Base-by-base conservation (phyloP, 352 stramenopile species). In the Phytophthora kernoviae region DNA sequence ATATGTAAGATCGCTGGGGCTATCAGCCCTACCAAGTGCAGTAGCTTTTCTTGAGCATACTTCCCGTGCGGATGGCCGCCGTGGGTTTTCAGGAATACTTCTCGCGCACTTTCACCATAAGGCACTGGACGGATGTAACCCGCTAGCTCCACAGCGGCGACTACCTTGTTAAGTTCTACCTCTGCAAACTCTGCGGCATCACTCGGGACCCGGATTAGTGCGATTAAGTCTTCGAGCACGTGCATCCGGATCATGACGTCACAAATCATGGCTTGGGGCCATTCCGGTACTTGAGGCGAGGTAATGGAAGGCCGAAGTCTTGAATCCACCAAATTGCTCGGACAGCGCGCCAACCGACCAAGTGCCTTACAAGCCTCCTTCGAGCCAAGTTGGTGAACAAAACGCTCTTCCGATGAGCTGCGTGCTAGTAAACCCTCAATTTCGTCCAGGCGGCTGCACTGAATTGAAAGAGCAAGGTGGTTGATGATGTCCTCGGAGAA, bases 391-490 rank as follows among this genome's bases (percentile, higher is more conserved):
- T 71, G 63, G 44, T 92, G 79, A 3, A 91, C 42, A 0, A 68
- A 70, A 0, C 66, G 69, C 40, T 84, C 68, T 34, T 83, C 43
- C 0, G 53, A n/a, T 5, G 61, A 58, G 17, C 61, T 74, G 3
- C 42, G 51, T 2, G 48, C 54, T 3, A 84, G 47, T 15, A 74
- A 59, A 2, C 68, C 64, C 46, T 94, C 82, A 5, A 85, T 62
- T 56, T 84, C 73, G 41, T 94, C 82, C 18, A 94, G 53, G 0
- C 73, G 80, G 40, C 78, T 92, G 56, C 81, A 90, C 54, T 94
- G 84, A 8, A 94, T 54, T 14, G 75, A 75, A 6, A 94, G 70
- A n/a, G 81, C 81, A 5, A 94, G 58, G 24, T 94, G 82, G 34
- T 77, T 79, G 26, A 91, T 62, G 4, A 83, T 51, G 36, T 76